Evolutionary conservation across 257 asterid species (phyloP).

Genomic region (Verbena officinalis): DNA sequence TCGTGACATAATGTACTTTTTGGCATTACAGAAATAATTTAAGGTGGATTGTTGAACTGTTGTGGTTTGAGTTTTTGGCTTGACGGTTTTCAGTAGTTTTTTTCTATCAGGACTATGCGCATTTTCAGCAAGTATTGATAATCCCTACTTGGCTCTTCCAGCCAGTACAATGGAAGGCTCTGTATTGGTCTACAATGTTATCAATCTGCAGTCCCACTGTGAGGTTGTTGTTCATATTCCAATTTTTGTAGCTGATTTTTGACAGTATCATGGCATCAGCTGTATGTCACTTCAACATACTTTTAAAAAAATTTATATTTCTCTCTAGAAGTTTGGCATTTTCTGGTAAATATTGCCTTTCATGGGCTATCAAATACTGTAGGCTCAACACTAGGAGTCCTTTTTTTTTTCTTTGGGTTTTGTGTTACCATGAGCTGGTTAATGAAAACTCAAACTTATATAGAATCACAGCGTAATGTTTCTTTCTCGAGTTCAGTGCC

Average conservation of each 20-base stretch:
- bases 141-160: slow-evolving; percentile 92
- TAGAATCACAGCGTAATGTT: background rate
- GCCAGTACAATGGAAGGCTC: slow-evolving; percentile 84
- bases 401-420: background rate
- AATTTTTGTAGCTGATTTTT: slow-evolving; percentile 11
- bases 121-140: slow-evolving; percentile 70
- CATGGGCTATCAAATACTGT: background rate
- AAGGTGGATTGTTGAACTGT: slow-evolving; percentile 9
- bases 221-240: slow-evolving; percentile 57
- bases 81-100: slow-evolving; percentile 20
- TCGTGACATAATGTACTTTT: background rate
- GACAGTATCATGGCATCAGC: slow-evolving; percentile 6
- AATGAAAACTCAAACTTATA: slow-evolving; percentile 12
- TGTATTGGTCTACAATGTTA: slow-evolving; percentile 77
- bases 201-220: slow-evolving; percentile 77
- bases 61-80: slow-evolving; percentile 20
- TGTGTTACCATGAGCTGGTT: background rate
- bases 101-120: slow-evolving; percentile 80
- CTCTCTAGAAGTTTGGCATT: background rate
- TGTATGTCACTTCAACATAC: slow-evolving; percentile 14
- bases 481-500: background rate
- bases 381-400: background rate
- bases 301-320: background rate
- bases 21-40: slow-evolving; percentile 1
- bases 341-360: background rate